Base-by-base conservation (phyloP, 2,329 filamentous ascomycete species). In the Juglanconis oblonga region DNA sequence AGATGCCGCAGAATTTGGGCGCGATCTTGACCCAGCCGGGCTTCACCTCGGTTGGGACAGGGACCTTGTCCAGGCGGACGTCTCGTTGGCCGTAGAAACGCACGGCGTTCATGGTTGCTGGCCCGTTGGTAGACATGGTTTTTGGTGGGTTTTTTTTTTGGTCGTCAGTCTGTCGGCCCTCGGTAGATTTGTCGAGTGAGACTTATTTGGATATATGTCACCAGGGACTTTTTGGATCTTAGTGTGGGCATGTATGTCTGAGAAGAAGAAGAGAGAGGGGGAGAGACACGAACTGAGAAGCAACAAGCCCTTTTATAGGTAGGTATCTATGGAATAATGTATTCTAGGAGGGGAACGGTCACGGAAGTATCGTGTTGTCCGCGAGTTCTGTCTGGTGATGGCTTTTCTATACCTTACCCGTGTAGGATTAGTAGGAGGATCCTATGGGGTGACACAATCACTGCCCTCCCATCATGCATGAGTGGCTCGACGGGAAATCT, bases 1-100 rank as follows among this genome's bases (percentile, higher is more conserved):
- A 74, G 38, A 74, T 73, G 6, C 72, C 72, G 48, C 69, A 67
- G 45, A 69, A 72, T 35, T 68, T 65, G n/a, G 70, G 70, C 9
- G 64, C 63, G 47, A 72, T 62, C 56, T 71, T 67, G 62, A 62
- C 55, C 59, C 59, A 64, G 47, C 59, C 55, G 2, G 59, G 52
- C 56, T 57, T 62, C 52, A 57, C 53, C 8, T 42, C 42, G 24
- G 45, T 49, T 9, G 59, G 62, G 11, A 49, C 42, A n/a, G 62
- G 59, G 14, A 64, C 52, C 35, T 59, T 50, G 29, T 62, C 53
- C 35, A 64, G 55, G 31, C 62, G 62, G 56, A 64, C 58, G n/a
- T 64, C 62, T 8, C 53, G 52, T 47, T 64, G 55, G 48, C 62
- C 62, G 53, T 64, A 40, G 50, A 54, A 64, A 10, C 61, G 59